A percentile compares a stretch with the other conserved stretches of the same genome.
Conservation (phyloP, 257 asterid genomes). For the Eustoma russellianum region DNA sequence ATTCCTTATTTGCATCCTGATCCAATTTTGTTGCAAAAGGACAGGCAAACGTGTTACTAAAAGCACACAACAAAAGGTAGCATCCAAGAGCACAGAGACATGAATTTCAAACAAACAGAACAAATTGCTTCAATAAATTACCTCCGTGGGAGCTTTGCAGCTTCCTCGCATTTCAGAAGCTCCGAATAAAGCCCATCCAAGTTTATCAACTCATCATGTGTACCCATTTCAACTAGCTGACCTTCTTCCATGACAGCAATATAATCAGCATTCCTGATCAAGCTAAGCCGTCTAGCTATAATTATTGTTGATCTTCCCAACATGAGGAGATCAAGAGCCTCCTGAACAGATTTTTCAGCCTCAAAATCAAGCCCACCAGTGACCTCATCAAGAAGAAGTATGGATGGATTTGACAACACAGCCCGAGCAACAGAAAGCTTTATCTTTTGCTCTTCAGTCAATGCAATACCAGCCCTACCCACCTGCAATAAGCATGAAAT, state of each 20-base stretch:
- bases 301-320: conserved; percentile 95
- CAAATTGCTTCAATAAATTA: conserved; percentile 19
- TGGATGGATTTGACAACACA: conserved; percentile 88
- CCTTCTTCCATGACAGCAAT: conserved; percentile 99
- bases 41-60: not conserved
- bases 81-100: not conserved
- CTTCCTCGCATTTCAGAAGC: conserved; percentile 94
- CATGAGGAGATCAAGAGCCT: conserved; percentile 94
- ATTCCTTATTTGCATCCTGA: conserved; percentile 87
- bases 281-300: conserved; percentile 91
- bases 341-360: conserved; percentile 97
- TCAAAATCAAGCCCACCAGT: conserved; percentile 99
- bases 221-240: conserved; percentile 98
- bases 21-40: conserved; percentile 10
- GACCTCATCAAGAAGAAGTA: conserved; percentile 94
- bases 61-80: not conserved
- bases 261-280: conserved; percentile 91
- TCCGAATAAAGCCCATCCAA: conserved; percentile 97
- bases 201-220: conserved; percentile 89
- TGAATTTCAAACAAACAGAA: not conserved
- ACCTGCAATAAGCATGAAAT: conserved; percentile 43
- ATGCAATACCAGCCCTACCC: conserved; percentile 71
- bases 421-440: conserved; percentile 98
- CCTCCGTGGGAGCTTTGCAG: conserved; percentile 98
- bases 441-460: conserved; percentile 97